phyloP scores from a whole-genome alignment of 257 asterid genomes.

The Striga asiatica region DNA sequence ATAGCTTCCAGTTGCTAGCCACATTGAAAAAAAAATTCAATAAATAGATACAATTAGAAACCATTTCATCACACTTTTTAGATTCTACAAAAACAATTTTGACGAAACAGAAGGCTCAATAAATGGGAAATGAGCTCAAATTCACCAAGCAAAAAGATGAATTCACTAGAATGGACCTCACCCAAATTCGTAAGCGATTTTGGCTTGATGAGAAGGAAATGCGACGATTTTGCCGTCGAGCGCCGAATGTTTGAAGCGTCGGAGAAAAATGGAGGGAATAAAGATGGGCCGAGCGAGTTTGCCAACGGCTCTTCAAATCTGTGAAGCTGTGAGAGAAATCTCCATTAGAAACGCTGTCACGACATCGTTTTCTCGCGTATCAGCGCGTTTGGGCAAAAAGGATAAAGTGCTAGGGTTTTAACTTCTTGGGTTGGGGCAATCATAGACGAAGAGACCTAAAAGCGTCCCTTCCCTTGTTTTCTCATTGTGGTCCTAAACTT shows the following conservation, averaged over 20 bases:
- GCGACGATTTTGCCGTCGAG: background rate
- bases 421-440: background rate
- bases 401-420: slow-evolving; percentile 33
- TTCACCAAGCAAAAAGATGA: background rate
- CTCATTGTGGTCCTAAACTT: too few relatives aligned
- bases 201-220: background rate
- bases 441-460: slow-evolving; percentile 6
- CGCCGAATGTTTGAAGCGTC: background rate
- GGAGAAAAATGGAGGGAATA: slow-evolving; percentile 20
- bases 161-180: background rate
- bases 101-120: too few relatives aligned
- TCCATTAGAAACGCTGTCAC: slow-evolving; percentile 30
- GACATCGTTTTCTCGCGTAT: slow-evolving; percentile 19
- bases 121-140: background rate
- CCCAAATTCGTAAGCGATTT: too few relatives aligned
- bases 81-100: too few relatives aligned
- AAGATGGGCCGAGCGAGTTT: background rate
- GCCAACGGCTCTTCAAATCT: slow-evolving; percentile 26
- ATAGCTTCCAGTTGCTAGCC: too few relatives aligned
- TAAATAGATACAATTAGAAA: too few relatives aligned
- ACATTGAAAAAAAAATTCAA: too few relatives aligned
- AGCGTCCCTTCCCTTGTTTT: too few relatives aligned
- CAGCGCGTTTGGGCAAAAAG: slow-evolving; percentile 19
- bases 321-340: slow-evolving; percentile 13
- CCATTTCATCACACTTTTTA: background rate